Conservation (phyloP, 805 yeast species). For the Saturnispora silvae region DNA sequence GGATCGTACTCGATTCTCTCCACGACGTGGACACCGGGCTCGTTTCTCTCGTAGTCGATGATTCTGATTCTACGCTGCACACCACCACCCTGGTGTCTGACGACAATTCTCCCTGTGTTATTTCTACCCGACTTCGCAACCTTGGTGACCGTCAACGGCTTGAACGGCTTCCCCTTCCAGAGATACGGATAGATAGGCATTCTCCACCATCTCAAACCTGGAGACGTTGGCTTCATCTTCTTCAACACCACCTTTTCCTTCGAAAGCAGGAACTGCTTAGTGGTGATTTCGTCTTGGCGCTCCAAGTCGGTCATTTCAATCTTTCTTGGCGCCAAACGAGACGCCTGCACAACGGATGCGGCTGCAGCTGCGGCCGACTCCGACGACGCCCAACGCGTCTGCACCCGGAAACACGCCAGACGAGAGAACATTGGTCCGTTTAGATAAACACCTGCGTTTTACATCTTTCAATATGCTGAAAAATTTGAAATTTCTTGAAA, state of each 20-base stretch:
- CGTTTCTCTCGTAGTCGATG: conserved; percentile 62
- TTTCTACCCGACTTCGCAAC: conserved; percentile 82
- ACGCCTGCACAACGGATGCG: not conserved
- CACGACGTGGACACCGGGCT: conserved; percentile 67
- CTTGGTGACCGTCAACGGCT: conserved; percentile 62
- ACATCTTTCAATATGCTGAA: no score
- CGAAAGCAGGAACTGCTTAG: conserved; percentile 62
- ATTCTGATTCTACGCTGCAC: conserved; percentile 80
- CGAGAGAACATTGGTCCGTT: not conserved
- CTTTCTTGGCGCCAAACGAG: conserved; percentile 24
- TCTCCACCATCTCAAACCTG: conserved; percentile 82
- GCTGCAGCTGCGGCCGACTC: not conserved
- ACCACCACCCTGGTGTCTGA: conserved; percentile 96
- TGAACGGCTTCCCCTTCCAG: conserved; percentile 75
- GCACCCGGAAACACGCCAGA: not conserved
- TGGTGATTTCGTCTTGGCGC: conserved; percentile 60
- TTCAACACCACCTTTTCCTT: conserved; percentile 64
- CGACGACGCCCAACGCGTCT: not conserved
- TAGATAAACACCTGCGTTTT: no score
- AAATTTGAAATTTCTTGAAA: no score
- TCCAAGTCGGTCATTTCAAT: conserved; percentile 62
- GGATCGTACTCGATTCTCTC: conserved; percentile 93
- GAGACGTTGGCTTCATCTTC: conserved; percentile 69
- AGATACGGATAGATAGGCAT: conserved; percentile 80
- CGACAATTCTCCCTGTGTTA: conserved; percentile 76